Percentiles rank a stretch among this genome's conserved stretches.
These are phyloP conservation scores for Tanozyma kutaoensis DNA, from an alignment of 805 yeast genomes.

Conservation along the genomic window DNA sequence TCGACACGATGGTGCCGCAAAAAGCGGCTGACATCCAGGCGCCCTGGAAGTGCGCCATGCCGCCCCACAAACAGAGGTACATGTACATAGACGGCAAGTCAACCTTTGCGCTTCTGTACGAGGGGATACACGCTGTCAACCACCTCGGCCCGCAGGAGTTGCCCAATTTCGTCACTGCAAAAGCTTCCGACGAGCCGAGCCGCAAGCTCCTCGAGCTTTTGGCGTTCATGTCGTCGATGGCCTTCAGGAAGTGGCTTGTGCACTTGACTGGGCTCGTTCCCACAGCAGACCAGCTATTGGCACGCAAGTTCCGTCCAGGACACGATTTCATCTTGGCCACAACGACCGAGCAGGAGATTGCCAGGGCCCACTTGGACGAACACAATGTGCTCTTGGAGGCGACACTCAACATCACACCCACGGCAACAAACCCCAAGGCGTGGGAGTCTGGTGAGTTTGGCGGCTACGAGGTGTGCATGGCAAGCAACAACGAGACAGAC, in stretches of 20 bases:
- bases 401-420: constrained; percentile 70
- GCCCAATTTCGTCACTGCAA: constrained; percentile 39
- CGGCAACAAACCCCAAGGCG: constrained; percentile 35
- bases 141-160: constrained; percentile 33
- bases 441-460: constrained; percentile 91
- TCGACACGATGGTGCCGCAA: constrained; percentile 49
- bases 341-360: constrained; percentile 26
- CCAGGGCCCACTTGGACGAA: constrained; percentile 19
- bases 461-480: constrained; percentile 89
- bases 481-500: constrained; percentile 32
- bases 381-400: constrained; percentile 53
- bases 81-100: constrained; percentile 65
- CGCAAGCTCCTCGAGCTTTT: constrained; percentile 39
- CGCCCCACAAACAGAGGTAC: constrained; percentile 87
- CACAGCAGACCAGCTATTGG: constrained; percentile 51
- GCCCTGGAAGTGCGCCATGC: constrained; percentile 89
- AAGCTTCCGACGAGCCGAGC: constrained; percentile 14
- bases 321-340: constrained; percentile 89
- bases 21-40: constrained; percentile 35
- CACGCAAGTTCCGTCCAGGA: constrained; percentile 90
- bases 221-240: constrained; percentile 40
- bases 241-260: constrained; percentile 60
- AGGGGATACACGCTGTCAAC: constrained; percentile 15
- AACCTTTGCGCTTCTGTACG: constrained; percentile 17
- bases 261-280: constrained; percentile 49